A percentile compares a stretch with the other conserved stretches of the same genome.
Evolutionary conservation across 2,329 filamentous ascomycete species (phyloP).

Genomic region (Fusarium humuli): DNA sequence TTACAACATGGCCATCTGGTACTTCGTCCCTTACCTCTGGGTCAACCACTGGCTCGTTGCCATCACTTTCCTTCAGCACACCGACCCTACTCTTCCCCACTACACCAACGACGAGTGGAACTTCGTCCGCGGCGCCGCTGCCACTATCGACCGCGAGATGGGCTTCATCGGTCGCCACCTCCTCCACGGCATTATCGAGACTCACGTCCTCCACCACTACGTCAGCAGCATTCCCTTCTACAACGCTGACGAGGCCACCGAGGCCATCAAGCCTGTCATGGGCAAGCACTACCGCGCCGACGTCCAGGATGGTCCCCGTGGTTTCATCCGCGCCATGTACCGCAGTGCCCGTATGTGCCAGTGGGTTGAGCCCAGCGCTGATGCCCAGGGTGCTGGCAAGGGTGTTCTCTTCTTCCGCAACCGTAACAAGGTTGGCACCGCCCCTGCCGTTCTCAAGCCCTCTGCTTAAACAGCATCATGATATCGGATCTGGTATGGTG

Average conservation of each 20-base stretch:
- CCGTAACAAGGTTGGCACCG: slow-evolving; percentile 83
- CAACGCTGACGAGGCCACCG: slow-evolving; percentile 91
- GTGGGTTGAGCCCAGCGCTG: slow-evolving; percentile 94
- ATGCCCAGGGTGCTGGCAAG: slow-evolving; percentile 82
- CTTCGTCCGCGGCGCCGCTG: slow-evolving; percentile 91
- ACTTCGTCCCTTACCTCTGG: slow-evolving; percentile 94
- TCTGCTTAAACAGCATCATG: slow-evolving; percentile 18
- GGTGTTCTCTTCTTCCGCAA: slow-evolving; percentile 96
- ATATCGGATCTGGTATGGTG: slow-evolving; percentile 4
- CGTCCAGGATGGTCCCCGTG: slow-evolving; percentile 77
- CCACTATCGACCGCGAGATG: slow-evolving; percentile 97
- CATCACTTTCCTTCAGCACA: slow-evolving; percentile 98
- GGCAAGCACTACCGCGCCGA: slow-evolving; percentile 93
- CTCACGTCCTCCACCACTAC: slow-evolving; percentile 98
- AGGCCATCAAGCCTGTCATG: slow-evolving; percentile 96
- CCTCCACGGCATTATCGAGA: slow-evolving; percentile 96
- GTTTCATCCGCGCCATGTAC: slow-evolving; percentile 89
- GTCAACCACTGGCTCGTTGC: slow-evolving; percentile 99
- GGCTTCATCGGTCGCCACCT: slow-evolving; percentile 93
- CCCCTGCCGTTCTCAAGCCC: slow-evolving; percentile 47
- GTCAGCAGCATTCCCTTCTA: slow-evolving; percentile 97
- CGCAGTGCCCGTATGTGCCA: slow-evolving; percentile 87
- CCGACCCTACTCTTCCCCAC: slow-evolving; percentile 92
- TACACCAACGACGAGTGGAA: slow-evolving; percentile 90
- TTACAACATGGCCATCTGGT: slow-evolving; percentile 92